A percentile compares a stretch with the other conserved stretches of the same genome.
These are phyloP conservation scores for Penicillium tannophilum DNA, from an alignment of 495 filamentous ascomycete species.

Conservation along the genomic window DNA sequence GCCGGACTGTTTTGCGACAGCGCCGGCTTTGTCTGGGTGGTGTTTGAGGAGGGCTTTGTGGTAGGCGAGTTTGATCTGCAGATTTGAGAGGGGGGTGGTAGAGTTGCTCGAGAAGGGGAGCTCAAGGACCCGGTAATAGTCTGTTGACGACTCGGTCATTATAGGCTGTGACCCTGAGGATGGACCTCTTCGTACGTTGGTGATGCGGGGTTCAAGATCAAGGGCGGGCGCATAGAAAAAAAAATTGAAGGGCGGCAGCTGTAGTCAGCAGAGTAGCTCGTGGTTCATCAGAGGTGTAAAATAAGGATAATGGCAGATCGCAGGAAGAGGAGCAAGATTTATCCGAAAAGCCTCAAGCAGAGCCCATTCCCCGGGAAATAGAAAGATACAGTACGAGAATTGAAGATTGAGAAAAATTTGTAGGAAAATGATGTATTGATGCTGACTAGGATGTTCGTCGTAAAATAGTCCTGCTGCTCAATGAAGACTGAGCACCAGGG, in stretches of 20 bases:
- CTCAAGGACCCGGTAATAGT: conserved; percentile 58
- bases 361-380: neutral
- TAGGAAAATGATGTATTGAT: conserved; percentile 2
- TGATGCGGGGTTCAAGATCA: neutral
- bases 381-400: neutral
- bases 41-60: conserved; percentile 73
- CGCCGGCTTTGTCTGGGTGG: conserved; percentile 75
- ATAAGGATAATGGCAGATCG: neutral
- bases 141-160: conserved; percentile 30
- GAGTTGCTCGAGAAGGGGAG: conserved; percentile 38
- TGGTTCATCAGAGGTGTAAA: neutral
- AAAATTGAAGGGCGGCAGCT: neutral
- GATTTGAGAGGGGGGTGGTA: conserved; percentile 25
- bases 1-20: conserved; percentile 20
- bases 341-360: neutral
- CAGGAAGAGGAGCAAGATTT: neutral
- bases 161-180: neutral
- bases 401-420: neutral
- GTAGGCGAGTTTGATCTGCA: conserved; percentile 73
- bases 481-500: conserved; percentile 48
- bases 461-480: conserved; percentile 55
- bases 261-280: conserved; percentile 8
- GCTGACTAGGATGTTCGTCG: conserved; percentile 46
- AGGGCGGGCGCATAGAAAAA: neutral
- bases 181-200: neutral